Conservation (phyloP, 2,329 filamentous ascomycete genomes). For the Diaporthe citri region DNA sequence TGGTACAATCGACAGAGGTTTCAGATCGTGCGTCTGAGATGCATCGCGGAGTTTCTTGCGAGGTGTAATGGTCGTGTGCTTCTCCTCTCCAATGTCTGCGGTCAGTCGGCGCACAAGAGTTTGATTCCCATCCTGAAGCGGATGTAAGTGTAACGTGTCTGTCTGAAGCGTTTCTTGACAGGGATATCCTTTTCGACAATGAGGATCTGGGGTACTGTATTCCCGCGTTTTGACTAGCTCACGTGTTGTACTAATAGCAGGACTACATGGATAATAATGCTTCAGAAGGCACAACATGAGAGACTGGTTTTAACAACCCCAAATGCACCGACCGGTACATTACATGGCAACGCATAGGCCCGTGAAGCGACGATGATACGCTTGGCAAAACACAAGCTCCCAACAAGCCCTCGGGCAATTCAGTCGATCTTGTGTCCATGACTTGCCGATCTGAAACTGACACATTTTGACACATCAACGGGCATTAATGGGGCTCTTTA, state of each 20-base stretch:
- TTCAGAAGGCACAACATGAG: neutral
- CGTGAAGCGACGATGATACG: constrained; percentile 23
- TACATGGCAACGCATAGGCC: neutral
- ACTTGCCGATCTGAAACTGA: constrained; percentile 29
- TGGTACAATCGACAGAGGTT: constrained; percentile 12
- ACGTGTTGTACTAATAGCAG: neutral
- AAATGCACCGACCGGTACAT: neutral
- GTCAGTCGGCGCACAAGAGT: neutral
- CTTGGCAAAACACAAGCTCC: constrained; percentile 25
- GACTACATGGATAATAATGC: neutral
- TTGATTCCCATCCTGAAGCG: constrained; percentile 16
- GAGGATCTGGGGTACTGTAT: neutral
- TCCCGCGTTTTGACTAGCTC: neutral
- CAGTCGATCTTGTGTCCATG: constrained; percentile 1
- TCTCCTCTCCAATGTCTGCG: neutral
- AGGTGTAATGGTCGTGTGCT: neutral
- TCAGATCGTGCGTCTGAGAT: neutral
- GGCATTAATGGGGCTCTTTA: neutral
- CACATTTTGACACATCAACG: constrained; percentile 2
- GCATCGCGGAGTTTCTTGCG: neutral
- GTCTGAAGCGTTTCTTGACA: constrained; percentile 12
- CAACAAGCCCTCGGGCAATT: neutral
- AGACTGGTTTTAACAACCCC: neutral
- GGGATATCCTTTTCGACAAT: neutral
- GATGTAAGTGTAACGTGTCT: neutral